Evolutionary conservation across 2,329 filamentous ascomycete species (phyloP), one percentile per base, ranked within the genome.

Genomic region (Fusarium secorum): DNA sequence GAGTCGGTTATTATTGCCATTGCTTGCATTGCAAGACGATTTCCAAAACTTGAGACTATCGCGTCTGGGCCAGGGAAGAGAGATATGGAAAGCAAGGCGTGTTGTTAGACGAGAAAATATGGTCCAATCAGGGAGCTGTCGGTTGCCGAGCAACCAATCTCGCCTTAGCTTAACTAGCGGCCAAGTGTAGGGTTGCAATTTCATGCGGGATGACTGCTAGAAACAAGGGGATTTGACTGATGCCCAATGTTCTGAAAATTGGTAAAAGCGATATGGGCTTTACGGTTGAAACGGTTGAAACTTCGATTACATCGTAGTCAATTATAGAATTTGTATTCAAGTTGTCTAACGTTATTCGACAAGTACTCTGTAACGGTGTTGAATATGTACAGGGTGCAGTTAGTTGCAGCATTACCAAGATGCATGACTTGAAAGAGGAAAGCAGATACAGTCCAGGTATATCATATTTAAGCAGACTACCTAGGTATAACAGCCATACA

Each of bases 1-100:
- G 81, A 80, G 81, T 82, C 77, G 71, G 76, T 76, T 72, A 70
- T 77, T 72, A 69, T 72, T 77, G 70, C 79, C 81, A 84, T 84
- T 69, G 69, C 79, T 76, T 76, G 72, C 74, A 77, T 71, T 69
- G 73, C 72, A 74, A 74, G 73, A 65, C 78, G 71, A 75, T 75
- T 74, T 70, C 65, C 73, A 77, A 77, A 76, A 78, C 75, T 79
- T 77, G 77, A 75, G 75, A 78, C 75, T 72, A 81, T 79, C 78
- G 80, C 78, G 80, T 78, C 69, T 69, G 56, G 70, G 62, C 64
- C 60, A 65, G 56, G 60, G 68, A 74, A 65, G 68, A 70, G 64
- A 69, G 62, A 70, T 66, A 52, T 70, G 64, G 70, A 72, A 61
- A 63, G 49, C 53, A 39, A 63, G 64, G 45, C 63, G 69, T 77